Evolutionary conservation across 306 rosid genomes (phyloP).

Genomic region (Boehmeria nivea): DNA sequence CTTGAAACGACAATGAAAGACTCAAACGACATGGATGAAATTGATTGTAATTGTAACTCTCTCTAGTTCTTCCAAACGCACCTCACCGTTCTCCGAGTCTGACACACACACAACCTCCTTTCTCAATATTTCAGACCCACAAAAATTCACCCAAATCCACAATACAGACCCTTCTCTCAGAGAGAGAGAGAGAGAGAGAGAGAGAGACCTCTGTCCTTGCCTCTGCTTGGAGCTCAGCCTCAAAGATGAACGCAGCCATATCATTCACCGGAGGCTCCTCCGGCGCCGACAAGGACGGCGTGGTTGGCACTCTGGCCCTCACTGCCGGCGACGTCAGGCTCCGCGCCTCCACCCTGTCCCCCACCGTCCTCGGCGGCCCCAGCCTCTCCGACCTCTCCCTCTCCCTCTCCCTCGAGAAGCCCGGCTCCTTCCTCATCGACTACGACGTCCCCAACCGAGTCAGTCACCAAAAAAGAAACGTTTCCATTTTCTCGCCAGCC

Average conservation of each 20-base stretch:
- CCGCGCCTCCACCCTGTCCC: slow-evolving; percentile 21
- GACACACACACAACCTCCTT: too few relatives aligned
- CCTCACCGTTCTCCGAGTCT: too few relatives aligned
- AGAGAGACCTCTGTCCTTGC: background rate
- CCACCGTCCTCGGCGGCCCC: slow-evolving; percentile 3
- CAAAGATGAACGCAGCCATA: slow-evolving; percentile 1
- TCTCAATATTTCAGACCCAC: too few relatives aligned
- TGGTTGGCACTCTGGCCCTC: slow-evolving; percentile 1
- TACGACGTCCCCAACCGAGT: slow-evolving; percentile 14
- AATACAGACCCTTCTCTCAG: too few relatives aligned
- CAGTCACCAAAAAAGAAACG: too few relatives aligned
- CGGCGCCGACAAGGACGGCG: slow-evolving; percentile 10
- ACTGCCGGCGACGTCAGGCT: slow-evolving; percentile 6
- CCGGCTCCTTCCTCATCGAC: slow-evolving; percentile 5
- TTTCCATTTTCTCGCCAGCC: background rate
- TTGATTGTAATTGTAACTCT: too few relatives aligned
- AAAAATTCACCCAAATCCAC: too few relatives aligned
- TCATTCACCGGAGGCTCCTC: slow-evolving; percentile 11
- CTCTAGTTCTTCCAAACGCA: too few relatives aligned
- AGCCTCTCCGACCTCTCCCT: slow-evolving; percentile 7
- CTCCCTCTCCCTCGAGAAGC: slow-evolving; percentile 17
- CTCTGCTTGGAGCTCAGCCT: background rate
- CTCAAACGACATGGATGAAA: too few relatives aligned
- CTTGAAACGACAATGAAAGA: too few relatives aligned
- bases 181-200: too few relatives aligned